Percentiles rank a stretch among this genome's conserved stretches.
phyloP scores from a whole-genome alignment of 192 early-diverging fungal species.

The Backusella tuberculispora region DNA sequence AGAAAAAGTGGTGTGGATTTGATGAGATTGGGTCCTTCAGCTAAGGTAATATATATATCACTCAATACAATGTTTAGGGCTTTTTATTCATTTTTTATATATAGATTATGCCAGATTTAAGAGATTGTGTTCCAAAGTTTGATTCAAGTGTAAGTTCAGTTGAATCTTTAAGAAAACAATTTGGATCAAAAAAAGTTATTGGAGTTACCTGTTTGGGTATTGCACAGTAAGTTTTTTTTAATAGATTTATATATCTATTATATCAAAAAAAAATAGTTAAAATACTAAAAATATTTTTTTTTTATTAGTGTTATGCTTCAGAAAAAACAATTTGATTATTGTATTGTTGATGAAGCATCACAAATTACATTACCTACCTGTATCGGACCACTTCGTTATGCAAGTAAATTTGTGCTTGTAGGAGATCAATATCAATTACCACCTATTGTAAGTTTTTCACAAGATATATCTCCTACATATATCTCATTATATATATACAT shows the following conservation, averaged over 20 bases:
- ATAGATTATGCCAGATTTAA: constrained; percentile 25
- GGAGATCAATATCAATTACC: constrained; percentile 96
- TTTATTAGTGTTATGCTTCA: constrained; percentile 68
- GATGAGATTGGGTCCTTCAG: constrained; percentile 75
- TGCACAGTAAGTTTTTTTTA: constrained; percentile 61
- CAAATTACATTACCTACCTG: constrained; percentile 92
- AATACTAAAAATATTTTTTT: constrained; percentile 7
- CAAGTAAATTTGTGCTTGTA: constrained; percentile 87
- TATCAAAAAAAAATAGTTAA: background rate
- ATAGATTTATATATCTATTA: background rate
- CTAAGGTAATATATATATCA: constrained; percentile 19
- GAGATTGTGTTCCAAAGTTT: constrained; percentile 31
- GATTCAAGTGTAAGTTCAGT: constrained; percentile 55
- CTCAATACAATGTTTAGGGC: background rate
- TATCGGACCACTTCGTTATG: constrained; percentile 83
- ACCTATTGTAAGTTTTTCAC: constrained; percentile 68
- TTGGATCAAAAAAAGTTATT: constrained; percentile 67
- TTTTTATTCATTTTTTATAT: background rate
- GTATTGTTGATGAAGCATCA: constrained; percentile 96
- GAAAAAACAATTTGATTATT: constrained; percentile 87
- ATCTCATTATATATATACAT: background rate
- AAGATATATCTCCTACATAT: constrained; percentile 4
- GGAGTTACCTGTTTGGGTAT: constrained; percentile 91
- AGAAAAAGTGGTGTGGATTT: constrained; percentile 62
- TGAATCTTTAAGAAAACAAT: constrained; percentile 62